Percentiles rank a stretch among this genome's conserved stretches.
Evolutionary conservation across 2,329 filamentous ascomycete species (phyloP).

Genomic region (Pseudogymnoascus sp.): DNA sequence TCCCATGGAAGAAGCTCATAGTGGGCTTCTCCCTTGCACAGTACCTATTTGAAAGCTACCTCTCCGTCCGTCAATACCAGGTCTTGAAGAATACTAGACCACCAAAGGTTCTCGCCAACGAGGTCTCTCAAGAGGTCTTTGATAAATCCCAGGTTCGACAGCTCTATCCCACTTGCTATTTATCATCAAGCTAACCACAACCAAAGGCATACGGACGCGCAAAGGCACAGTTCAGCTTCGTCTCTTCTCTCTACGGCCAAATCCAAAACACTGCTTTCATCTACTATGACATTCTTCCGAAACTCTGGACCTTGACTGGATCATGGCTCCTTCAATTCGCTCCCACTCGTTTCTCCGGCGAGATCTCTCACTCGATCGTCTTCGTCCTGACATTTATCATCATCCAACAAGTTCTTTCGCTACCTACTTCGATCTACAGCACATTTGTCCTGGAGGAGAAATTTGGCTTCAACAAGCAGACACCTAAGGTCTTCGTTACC

Average conservation of each 20-base stretch:
- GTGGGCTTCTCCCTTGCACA: slow-evolving; percentile 90
- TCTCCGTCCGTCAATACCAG: slow-evolving; percentile 83
- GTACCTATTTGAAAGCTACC: slow-evolving; percentile 81
- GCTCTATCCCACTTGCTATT: background rate
- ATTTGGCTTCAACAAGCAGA: slow-evolving; percentile 99
- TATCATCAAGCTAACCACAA: background rate
- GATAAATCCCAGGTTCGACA: slow-evolving; percentile 74
- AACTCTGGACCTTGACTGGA: slow-evolving; percentile 80
- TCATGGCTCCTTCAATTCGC: slow-evolving; percentile 65
- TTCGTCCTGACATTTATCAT: slow-evolving; percentile 85
- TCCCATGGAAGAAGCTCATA: slow-evolving; percentile 96
- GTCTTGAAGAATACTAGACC: slow-evolving; percentile 72
- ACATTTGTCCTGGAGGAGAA: slow-evolving; percentile 94
- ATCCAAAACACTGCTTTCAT: slow-evolving; percentile 84
- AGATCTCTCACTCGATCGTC: slow-evolving; percentile 87
- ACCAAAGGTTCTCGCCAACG: slow-evolving; percentile 78
- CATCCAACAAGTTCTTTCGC: slow-evolving; percentile 68
- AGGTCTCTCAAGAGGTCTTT: slow-evolving; percentile 83
- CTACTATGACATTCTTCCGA: slow-evolving; percentile 82
- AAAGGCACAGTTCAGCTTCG: slow-evolving; percentile 82
- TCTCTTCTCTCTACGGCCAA: slow-evolving; percentile 76
- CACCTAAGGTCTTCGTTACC: slow-evolving; percentile 74
- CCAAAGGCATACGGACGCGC: slow-evolving; percentile 78
- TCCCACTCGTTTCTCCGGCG: slow-evolving; percentile 73
- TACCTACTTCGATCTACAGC: slow-evolving; percentile 83